Conservation (phyloP, 1,284 basidiomycete genomes). For the Trametes pubescens region DNA sequence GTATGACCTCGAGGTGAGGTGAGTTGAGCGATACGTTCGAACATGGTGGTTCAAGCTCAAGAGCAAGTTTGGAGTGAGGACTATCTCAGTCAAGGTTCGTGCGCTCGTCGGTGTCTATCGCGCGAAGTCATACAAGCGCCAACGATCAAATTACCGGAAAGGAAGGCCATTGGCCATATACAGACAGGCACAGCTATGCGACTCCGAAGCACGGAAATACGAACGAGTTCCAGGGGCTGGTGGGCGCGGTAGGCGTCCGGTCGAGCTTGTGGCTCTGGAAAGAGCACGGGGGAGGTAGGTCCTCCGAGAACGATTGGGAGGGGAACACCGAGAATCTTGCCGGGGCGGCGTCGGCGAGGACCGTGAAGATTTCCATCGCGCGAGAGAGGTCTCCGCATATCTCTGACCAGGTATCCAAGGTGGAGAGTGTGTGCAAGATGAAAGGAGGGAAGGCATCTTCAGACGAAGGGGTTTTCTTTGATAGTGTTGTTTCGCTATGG, state of each 20-base stretch:
- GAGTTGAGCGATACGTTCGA: background rate
- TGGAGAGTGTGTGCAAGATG: background rate
- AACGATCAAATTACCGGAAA: background rate
- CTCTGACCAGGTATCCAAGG: conserved; percentile 29
- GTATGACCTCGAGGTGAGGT: too few relatives aligned
- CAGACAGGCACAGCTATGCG: background rate
- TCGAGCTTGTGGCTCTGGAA: background rate
- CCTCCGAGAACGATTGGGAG: background rate
- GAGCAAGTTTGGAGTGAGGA: background rate
- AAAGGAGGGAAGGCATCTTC: too few relatives aligned
- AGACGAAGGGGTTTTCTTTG: too few relatives aligned
- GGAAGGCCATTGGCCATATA: conserved; percentile 8
- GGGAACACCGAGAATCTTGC: background rate
- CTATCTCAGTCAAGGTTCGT: too few relatives aligned
- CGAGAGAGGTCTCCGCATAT: conserved; percentile 29
- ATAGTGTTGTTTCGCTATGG: too few relatives aligned
- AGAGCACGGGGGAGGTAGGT: background rate
- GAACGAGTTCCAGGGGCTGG: conserved; percentile 18
- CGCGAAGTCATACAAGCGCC: background rate
- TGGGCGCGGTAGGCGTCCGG: background rate
- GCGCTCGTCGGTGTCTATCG: too few relatives aligned
- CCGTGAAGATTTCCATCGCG: conserved; percentile 26
- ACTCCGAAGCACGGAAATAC: conserved; percentile 16
- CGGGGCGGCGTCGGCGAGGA: conserved; percentile 16
- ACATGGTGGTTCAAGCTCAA: background rate